Conservation (phyloP, 179 eudicot genomes). For the Vitellaria paradoxa region DNA sequence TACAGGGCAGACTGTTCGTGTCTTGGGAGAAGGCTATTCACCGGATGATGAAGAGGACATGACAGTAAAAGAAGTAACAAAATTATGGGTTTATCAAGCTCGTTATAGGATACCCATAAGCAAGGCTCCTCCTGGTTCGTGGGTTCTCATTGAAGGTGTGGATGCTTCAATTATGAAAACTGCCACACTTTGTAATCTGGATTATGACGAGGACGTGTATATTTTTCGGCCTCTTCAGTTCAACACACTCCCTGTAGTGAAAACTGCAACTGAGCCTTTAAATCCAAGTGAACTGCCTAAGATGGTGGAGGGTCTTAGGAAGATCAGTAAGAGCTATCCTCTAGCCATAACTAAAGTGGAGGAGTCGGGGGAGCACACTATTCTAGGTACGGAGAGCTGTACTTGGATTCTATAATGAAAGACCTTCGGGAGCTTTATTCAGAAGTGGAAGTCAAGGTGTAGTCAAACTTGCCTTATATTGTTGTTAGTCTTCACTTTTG, state of each 20-base stretch:
- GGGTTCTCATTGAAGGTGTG: constrained; percentile 99
- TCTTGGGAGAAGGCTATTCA: constrained; percentile 97
- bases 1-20: constrained; percentile 92
- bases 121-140: constrained; percentile 98
- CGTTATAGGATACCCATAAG: constrained; percentile 94
- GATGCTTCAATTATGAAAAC: constrained; percentile 99
- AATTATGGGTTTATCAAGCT: constrained; percentile 97
- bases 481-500: neutral
- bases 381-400: constrained; percentile 96
- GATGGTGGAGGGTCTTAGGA: constrained; percentile 98
- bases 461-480: neutral
- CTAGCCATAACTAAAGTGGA: constrained; percentile 98
- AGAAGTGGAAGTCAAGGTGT: constrained; percentile 98
- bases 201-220: constrained; percentile 79
- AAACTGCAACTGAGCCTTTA: constrained; percentile 97
- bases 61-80: constrained; percentile 94
- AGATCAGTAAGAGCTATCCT: constrained; percentile 98
- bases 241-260: constrained; percentile 97
- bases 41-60: constrained; percentile 99
- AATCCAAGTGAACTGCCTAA: constrained; percentile 98
- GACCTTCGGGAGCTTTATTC: constrained; percentile 98
- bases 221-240: constrained; percentile 95
- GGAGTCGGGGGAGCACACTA: constrained; percentile 99
- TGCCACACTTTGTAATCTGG: constrained; percentile 81
- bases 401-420: constrained; percentile 98